phyloP scores from a whole-genome alignment of 495 filamentous ascomycete species.

The Lentithecium fluviatile region DNA sequence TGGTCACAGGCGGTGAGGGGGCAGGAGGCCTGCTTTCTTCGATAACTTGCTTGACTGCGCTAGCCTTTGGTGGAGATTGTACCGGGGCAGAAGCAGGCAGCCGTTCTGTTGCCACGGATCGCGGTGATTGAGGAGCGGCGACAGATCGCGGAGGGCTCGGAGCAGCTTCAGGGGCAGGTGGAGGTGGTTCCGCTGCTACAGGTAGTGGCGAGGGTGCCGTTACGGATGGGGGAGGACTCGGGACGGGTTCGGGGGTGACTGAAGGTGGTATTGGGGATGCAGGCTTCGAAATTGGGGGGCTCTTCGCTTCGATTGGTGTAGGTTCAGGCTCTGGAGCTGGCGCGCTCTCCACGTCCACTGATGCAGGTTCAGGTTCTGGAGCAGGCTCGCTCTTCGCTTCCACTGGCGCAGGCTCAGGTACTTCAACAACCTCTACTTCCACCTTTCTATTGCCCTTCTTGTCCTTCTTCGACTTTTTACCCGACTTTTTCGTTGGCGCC shows the following conservation, averaged over 20 bases:
- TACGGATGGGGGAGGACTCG: not conserved
- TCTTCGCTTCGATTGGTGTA: not conserved
- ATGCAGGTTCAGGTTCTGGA: slow-evolving; percentile 2
- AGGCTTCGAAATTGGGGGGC: not conserved
- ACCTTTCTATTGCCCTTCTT: no score
- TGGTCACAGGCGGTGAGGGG: slow-evolving; percentile 25
- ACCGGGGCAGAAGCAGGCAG: not conserved
- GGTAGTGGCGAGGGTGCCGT: not conserved
- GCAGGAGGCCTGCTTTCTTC: slow-evolving; percentile 26
- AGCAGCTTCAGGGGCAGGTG: not conserved
- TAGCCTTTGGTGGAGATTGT: slow-evolving; percentile 2
- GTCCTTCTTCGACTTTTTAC: no score
- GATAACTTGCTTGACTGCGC: slow-evolving; percentile 11
- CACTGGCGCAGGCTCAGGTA: not conserved
- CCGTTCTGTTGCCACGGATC: slow-evolving; percentile 3
- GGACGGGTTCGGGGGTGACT: not conserved
- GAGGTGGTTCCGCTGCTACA: slow-evolving; percentile 3
- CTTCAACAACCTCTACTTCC: not conserved
- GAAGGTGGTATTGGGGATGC: not conserved
- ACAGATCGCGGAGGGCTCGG: not conserved
- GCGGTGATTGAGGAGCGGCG: not conserved
- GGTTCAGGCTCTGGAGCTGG: not conserved
- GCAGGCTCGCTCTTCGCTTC: not conserved
- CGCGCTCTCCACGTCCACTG: not conserved
- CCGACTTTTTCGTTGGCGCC: no score